A percentile compares a stretch with the other conserved stretches of the same genome.
Evolutionary conservation across 352 stramenopile genomes (phyloP).

Genomic region (Pythium sp.): DNA sequence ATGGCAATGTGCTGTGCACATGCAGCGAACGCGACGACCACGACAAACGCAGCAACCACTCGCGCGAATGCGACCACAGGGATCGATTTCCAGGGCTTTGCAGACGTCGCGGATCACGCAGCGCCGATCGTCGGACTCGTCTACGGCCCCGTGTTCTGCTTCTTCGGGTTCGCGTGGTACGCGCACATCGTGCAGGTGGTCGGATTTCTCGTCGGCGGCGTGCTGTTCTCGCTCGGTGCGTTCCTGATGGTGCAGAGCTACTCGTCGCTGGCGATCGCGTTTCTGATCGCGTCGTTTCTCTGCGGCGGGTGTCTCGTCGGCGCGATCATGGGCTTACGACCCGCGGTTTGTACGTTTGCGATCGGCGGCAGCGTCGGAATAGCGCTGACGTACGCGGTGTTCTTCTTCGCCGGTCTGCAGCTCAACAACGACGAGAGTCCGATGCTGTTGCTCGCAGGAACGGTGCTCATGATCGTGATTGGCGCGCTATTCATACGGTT

Average conservation of each 20-base stretch:
- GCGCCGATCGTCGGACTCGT: conserved; percentile 20
- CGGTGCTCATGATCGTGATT: conserved; percentile 1
- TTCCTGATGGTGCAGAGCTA: conserved; percentile 10
- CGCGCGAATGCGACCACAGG: not conserved
- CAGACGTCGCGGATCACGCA: conserved; percentile 1
- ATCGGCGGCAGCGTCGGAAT: conserved; percentile 22
- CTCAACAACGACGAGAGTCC: conserved; percentile 7
- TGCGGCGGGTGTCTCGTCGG: conserved; percentile 21
- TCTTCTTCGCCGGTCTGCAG: conserved; percentile 4
- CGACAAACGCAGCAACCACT: not conserved
- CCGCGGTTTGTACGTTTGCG: conserved; percentile 8
- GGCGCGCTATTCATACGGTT: conserved; percentile 8
- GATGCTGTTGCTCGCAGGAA: not conserved
- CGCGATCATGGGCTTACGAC: conserved; percentile 15
- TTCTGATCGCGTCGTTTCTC: conserved; percentile 23
- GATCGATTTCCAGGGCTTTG: conserved; percentile 7
- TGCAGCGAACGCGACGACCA: not conserved
- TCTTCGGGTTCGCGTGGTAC: conserved; percentile 28
- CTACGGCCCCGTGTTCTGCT: conserved; percentile 23
- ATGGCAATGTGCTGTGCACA: not conserved
- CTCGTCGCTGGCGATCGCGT: conserved; percentile 13
- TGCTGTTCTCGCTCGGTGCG: conserved; percentile 16
- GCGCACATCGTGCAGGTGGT: conserved; percentile 20
- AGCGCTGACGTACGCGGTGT: conserved; percentile 14
- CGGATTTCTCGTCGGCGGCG: conserved; percentile 15